A percentile compares a stretch with the other conserved stretches of the same genome.
Conservation (phyloP, 208 protist species). For the Crithidia expoeki region DNA sequence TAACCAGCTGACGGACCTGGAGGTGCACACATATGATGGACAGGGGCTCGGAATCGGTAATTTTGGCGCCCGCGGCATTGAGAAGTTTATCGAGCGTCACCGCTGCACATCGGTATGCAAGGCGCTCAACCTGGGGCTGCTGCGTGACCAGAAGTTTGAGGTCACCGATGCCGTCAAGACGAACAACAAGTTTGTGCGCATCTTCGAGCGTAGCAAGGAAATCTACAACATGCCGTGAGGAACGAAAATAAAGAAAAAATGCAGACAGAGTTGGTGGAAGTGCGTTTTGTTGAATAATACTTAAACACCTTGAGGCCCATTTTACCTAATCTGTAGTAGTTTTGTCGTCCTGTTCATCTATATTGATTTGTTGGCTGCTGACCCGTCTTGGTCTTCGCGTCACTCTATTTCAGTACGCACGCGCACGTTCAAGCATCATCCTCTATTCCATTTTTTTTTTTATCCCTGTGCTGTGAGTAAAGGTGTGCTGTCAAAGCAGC, state of each 20-base stretch:
- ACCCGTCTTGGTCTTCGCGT: background rate
- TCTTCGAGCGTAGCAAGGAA: conserved; percentile 28
- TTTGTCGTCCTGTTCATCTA: background rate
- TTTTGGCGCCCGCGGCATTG: conserved; percentile 62
- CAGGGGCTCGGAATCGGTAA: conserved; percentile 73
- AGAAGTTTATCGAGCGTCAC: conserved; percentile 49
- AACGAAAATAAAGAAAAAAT: conserved; percentile 12
- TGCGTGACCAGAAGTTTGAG: conserved; percentile 22
- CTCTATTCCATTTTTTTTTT: conserved; percentile 15
- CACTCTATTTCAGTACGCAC: background rate
- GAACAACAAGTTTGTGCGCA: conserved; percentile 17
- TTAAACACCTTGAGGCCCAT: no score
- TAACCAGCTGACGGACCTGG: conserved; percentile 67
- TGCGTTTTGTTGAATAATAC: conserved; percentile 1
- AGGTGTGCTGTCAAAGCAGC: no score
- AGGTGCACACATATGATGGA: conserved; percentile 70
- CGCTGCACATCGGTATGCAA: conserved; percentile 65
- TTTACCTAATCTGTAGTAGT: background rate
- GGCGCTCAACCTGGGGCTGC: conserved; percentile 32
- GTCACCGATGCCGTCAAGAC: conserved; percentile 22
- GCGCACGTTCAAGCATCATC: no score
- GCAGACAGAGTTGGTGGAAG: background rate
- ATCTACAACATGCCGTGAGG: conserved; percentile 15
- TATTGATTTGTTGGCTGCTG: no score
- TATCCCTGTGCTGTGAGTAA: background rate